A percentile compares a stretch with the other conserved stretches of the same genome.
Conservation (phyloP, 2,329 filamentous ascomycete genomes). For the Monascus ruber region DNA sequence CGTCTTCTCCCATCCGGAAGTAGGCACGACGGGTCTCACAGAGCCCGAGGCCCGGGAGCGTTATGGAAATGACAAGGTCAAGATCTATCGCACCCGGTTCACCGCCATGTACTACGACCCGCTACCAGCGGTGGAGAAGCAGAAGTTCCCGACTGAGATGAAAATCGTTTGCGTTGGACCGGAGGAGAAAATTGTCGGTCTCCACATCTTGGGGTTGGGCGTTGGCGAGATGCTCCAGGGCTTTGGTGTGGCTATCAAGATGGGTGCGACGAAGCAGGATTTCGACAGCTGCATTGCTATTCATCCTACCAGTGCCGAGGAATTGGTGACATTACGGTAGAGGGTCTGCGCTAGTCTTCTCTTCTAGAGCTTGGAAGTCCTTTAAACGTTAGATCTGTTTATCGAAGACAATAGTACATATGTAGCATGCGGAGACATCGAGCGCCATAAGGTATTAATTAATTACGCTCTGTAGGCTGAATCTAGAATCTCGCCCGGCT, state of each 20-base stretch:
- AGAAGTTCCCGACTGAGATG: slow-evolving; percentile 39
- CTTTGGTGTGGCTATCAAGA: slow-evolving; percentile 66
- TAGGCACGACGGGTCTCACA: slow-evolving; percentile 39
- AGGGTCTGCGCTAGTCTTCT: background rate
- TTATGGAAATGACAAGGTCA: slow-evolving; percentile 40
- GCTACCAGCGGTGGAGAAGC: slow-evolving; percentile 37
- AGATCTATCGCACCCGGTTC: slow-evolving; percentile 40
- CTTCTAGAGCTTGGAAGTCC: too few relatives aligned
- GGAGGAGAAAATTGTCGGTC: slow-evolving; percentile 40
- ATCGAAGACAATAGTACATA: too few relatives aligned
- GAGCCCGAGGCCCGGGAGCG: slow-evolving; percentile 37
- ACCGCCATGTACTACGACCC: slow-evolving; percentile 39
- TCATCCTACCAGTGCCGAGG: slow-evolving; percentile 65
- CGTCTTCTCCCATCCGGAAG: slow-evolving; percentile 42
- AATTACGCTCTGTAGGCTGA: too few relatives aligned
- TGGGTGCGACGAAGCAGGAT: slow-evolving; percentile 68
- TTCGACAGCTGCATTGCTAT: slow-evolving; percentile 67
- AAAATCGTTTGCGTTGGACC: slow-evolving; percentile 39
- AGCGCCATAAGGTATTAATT: too few relatives aligned
- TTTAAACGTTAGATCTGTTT: too few relatives aligned
- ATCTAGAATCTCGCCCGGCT: too few relatives aligned
- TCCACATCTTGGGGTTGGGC: slow-evolving; percentile 38
- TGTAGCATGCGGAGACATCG: too few relatives aligned
- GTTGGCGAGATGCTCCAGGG: slow-evolving; percentile 60
- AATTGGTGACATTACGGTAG: slow-evolving; percentile 48